Percentiles rank a stretch among this genome's conserved stretches.
These are phyloP conservation scores for Tylopilus felleus DNA, from an alignment of 768 basidiomycete species.

Conservation along the genomic window DNA sequence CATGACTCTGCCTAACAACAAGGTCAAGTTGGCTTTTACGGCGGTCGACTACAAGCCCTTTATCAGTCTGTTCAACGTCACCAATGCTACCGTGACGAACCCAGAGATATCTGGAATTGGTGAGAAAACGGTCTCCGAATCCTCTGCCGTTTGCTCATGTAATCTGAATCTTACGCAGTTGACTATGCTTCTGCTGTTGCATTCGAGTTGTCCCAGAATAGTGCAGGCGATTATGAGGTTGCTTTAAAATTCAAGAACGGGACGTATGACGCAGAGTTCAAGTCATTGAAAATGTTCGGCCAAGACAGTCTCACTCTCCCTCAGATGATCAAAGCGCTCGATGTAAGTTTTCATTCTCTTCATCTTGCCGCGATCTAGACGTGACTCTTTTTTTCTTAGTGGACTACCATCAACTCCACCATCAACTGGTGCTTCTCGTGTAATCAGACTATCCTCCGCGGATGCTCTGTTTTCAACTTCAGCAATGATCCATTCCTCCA, in stretches of 20 bases:
- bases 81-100: conserved; percentile 55
- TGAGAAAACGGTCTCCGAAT: conserved; percentile 34
- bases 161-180: conserved; percentile 39
- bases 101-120: conserved; percentile 61
- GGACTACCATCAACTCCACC: conserved; percentile 30
- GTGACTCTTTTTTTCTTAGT: conserved; percentile 8
- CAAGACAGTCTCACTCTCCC: conserved; percentile 22
- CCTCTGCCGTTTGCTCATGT: background rate
- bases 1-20: conserved; percentile 71
- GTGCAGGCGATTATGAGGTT: conserved; percentile 67
- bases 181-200: conserved; percentile 70
- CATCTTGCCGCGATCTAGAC: background rate
- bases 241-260: conserved; percentile 85
- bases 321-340: conserved; percentile 14
- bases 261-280: conserved; percentile 50
- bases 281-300: conserved; percentile 67
- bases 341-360: conserved; percentile 8
- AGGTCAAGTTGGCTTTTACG: conserved; percentile 71
- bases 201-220: conserved; percentile 62
- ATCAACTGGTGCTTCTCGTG: conserved; percentile 34
- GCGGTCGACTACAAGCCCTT: conserved; percentile 87
- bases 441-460: conserved; percentile 31
- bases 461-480: conserved; percentile 31
- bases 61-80: conserved; percentile 80
- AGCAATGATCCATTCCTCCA: conserved; percentile 28